Percentiles rank a stretch among this genome's conserved stretches.
phyloP scores from a whole-genome alignment of 371 early-diverging fungal genomes.

The Capillidium rhysosporum region DNA sequence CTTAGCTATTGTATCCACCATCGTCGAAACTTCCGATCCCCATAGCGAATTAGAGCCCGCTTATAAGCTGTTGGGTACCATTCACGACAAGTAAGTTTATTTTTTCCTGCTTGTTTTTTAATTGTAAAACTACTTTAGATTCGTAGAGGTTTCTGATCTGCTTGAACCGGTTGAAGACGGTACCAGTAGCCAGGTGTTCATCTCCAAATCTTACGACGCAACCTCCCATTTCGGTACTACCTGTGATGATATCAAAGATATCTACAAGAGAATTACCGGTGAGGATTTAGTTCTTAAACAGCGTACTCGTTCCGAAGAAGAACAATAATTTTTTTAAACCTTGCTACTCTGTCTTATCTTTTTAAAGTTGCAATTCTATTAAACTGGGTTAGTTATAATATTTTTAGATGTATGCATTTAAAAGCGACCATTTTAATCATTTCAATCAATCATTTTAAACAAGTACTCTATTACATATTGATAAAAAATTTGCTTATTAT shows the following conservation, averaged over 20 bases:
- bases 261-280: slow-evolving; percentile 84
- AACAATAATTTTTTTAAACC: neutral
- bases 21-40: slow-evolving; percentile 76
- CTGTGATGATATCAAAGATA: slow-evolving; percentile 83
- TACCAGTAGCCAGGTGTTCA: slow-evolving; percentile 58
- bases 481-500: no score
- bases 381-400: no score
- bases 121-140: slow-evolving; percentile 13
- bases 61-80: slow-evolving; percentile 71
- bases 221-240: slow-evolving; percentile 98
- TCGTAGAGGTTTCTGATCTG: slow-evolving; percentile 59
- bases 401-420: no score
- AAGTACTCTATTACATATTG: no score
- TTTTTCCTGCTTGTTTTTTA: neutral
- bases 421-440: no score
- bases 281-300: slow-evolving; percentile 52
- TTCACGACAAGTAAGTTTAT: slow-evolving; percentile 44
- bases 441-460: no score
- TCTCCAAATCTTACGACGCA: slow-evolving; percentile 93
- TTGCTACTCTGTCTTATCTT: no score
- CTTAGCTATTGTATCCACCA: slow-evolving; percentile 88
- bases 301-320: neutral
- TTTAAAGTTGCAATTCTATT: no score
- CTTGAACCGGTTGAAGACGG: slow-evolving; percentile 75
- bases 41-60: slow-evolving; percentile 79